These are phyloP conservation scores for Tulasnella sp. DNA, from an alignment of 768 basidiomycete species.

Conservation along the genomic window DNA sequence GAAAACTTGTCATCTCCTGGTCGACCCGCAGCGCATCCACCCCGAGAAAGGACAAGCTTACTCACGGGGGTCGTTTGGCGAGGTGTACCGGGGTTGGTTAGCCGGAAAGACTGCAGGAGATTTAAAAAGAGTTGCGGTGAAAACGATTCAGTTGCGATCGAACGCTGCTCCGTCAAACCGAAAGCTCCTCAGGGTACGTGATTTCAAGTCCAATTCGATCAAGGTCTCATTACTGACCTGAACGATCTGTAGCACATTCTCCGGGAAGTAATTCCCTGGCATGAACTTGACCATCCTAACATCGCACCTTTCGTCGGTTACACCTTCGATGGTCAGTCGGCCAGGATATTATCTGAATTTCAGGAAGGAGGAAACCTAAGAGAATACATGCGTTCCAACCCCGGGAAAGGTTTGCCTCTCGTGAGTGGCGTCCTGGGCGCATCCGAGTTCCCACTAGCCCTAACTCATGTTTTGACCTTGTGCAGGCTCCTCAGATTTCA, in stretches of 20 bases:
- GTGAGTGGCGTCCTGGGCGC: not conserved
- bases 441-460: too few relatives aligned
- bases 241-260: not conserved
- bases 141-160: not conserved
- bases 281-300: not conserved
- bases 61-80: not conserved
- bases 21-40: not conserved
- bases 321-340: not conserved
- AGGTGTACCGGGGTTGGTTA: not conserved
- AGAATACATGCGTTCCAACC: not conserved
- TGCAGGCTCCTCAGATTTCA: not conserved
- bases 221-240: not conserved
- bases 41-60: not conserved
- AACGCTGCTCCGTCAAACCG: not conserved
- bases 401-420: not conserved
- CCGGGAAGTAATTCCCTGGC: not conserved
- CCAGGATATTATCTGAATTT: not conserved
- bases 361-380: not conserved
- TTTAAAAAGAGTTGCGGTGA: not conserved
- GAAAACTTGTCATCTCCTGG: not conserved
- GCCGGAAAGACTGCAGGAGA: not conserved
- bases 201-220: not conserved
- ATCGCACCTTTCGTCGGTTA: conserved; percentile 6
- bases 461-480: not conserved
- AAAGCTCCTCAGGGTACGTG: not conserved